Evolutionary conservation across 2,329 filamentous ascomycete species (phyloP).

Genomic region (Tricladium varicosporioides): DNA sequence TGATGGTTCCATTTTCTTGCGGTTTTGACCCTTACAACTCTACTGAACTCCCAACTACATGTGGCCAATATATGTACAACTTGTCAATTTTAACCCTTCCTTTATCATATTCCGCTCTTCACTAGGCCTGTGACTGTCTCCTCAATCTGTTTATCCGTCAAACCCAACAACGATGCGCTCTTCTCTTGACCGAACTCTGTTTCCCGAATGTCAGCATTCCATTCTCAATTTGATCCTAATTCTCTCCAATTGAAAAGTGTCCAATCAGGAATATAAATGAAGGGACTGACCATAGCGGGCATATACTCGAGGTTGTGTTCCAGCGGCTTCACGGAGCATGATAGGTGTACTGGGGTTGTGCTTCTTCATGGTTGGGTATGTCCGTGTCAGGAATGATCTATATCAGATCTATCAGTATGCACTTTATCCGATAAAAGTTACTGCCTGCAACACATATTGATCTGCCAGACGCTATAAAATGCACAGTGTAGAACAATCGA

Average conservation of each 20-base stretch:
- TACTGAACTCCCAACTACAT: not conserved
- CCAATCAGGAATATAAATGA: no score
- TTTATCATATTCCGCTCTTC: slow-evolving; percentile 37
- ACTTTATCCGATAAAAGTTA: not conserved
- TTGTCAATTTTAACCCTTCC: not conserved
- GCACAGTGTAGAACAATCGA: not conserved
- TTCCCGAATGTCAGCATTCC: not conserved
- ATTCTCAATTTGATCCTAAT: not conserved
- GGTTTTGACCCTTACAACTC: not conserved
- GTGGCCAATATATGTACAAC: slow-evolving; percentile 18
- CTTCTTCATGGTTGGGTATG: slow-evolving; percentile 99
- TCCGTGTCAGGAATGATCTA: slow-evolving; percentile 84
- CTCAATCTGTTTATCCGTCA: slow-evolving; percentile 71
- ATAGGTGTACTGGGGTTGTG: slow-evolving; percentile 94
- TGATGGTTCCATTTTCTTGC: not conserved
- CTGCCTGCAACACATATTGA: not conserved
- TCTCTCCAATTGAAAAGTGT: not conserved
- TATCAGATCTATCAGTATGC: slow-evolving; percentile 1
- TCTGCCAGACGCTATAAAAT: not conserved
- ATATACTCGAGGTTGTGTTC: slow-evolving; percentile 81
- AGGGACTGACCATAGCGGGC: slow-evolving; percentile 78
- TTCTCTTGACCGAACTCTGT: slow-evolving; percentile 67
- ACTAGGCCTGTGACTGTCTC: slow-evolving; percentile 63
- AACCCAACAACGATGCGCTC: slow-evolving; percentile 58
- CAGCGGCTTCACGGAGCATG: slow-evolving; percentile 86